Evolutionary conservation across 2,329 filamentous ascomycete species (phyloP).

Genomic region (Penicillium sp.): DNA sequence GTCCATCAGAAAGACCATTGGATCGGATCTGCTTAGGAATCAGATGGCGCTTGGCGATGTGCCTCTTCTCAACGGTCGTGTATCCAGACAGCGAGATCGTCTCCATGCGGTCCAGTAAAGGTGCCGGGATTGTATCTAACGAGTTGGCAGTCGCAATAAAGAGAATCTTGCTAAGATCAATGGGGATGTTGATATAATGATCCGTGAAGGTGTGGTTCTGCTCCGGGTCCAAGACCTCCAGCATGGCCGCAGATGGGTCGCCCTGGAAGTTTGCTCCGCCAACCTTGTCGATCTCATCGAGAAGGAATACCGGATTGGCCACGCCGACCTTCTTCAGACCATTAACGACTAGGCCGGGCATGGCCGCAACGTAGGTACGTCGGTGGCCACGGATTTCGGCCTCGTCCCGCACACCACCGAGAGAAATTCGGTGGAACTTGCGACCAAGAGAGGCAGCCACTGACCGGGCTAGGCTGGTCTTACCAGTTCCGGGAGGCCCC

Average conservation of each 20-base stretch:
- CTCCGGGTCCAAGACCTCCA: slow-evolving; percentile 95
- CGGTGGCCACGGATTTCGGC: slow-evolving; percentile 95
- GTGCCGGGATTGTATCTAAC: slow-evolving; percentile 91
- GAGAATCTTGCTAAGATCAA: slow-evolving; percentile 92
- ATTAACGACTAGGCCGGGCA: slow-evolving; percentile 93
- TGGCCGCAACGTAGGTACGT: slow-evolving; percentile 96
- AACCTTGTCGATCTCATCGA: slow-evolving; percentile 98
- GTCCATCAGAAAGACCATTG: slow-evolving; percentile 76
- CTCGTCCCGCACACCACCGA: slow-evolving; percentile 93
- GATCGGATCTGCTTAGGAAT: slow-evolving; percentile 92
- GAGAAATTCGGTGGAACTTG: slow-evolving; percentile 95
- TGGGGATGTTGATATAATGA: slow-evolving; percentile 93
- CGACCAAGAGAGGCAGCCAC: slow-evolving; percentile 88
- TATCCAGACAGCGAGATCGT: slow-evolving; percentile 91
- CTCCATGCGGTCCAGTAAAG: slow-evolving; percentile 94
- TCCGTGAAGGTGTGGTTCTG: slow-evolving; percentile 95
- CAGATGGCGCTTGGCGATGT: slow-evolving; percentile 91
- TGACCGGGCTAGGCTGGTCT: slow-evolving; percentile 92
- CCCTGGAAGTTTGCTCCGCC: slow-evolving; percentile 89
- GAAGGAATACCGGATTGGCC: slow-evolving; percentile 88
- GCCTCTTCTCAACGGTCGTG: slow-evolving; percentile 93
- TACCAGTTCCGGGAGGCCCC: slow-evolving; percentile 90
- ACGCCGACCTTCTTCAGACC: slow-evolving; percentile 94
- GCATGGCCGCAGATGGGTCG: slow-evolving; percentile 94
- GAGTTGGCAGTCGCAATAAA: slow-evolving; percentile 98